Percentiles rank a stretch among this genome's conserved stretches.
Conservation (phyloP, 768 basidiomycete genomes). For the Termitomyces sp. region DNA sequence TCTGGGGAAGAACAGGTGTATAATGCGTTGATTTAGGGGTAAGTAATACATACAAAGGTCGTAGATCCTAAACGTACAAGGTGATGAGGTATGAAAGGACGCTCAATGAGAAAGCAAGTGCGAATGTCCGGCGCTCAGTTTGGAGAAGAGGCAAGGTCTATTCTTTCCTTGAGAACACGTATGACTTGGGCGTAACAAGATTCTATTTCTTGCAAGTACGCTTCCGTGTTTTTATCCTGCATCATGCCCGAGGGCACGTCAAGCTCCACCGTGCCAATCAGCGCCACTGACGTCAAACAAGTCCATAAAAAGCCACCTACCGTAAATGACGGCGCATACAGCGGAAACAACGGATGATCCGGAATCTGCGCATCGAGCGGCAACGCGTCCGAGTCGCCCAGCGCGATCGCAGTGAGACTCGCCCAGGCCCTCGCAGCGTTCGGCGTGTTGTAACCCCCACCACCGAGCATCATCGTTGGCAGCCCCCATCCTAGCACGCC, state of each 20-base stretch:
- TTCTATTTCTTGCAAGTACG: constrained; percentile 50
- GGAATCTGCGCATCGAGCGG: constrained; percentile 66
- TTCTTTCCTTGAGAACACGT: constrained; percentile 28
- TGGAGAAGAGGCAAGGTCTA: background rate
- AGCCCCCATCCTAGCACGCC: constrained; percentile 6
- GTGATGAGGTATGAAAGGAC: background rate
- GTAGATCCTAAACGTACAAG: background rate
- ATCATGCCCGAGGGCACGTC: constrained; percentile 74
- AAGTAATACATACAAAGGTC: background rate
- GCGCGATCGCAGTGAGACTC: constrained; percentile 73
- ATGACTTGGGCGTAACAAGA: constrained; percentile 35
- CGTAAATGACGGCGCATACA: constrained; percentile 80
- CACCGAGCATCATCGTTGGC: constrained; percentile 60
- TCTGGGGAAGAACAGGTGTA: no score
- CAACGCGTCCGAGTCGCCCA: constrained; percentile 50
- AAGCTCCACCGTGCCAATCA: constrained; percentile 34
- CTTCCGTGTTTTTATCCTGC: constrained; percentile 68
- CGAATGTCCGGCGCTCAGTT: background rate
- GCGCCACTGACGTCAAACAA: background rate
- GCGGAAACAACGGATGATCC: constrained; percentile 69
- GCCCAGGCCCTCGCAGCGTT: constrained; percentile 90
- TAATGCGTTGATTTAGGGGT: background rate
- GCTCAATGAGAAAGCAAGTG: background rate
- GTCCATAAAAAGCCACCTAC: background rate
- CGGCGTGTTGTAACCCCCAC: constrained; percentile 82